Base-by-base conservation (phyloP, 2,329 filamentous ascomycete genomes). In the Cladosporium sp. region DNA sequence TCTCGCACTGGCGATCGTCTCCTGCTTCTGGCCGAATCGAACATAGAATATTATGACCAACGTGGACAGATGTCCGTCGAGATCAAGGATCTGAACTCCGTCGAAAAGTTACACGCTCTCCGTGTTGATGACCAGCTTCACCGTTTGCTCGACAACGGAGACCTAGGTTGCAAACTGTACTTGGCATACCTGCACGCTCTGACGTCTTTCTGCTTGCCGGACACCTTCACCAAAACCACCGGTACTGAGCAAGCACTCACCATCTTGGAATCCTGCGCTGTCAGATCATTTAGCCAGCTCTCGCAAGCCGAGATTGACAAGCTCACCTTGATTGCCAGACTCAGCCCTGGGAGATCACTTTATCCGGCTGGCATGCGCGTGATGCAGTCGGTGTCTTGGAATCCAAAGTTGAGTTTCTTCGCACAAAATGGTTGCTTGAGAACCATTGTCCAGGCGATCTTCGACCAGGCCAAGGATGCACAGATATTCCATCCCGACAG, bases 191-290 rank as follows among this genome's bases (percentile, higher is more conserved):
- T 82, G 1, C 84, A 88, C 58, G 84, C 83, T 0, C 64, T 75
- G 4, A 87, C 84, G 0, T 83, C 83, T 0, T 80, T 76, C 27
- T 58, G 75, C 0, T 30, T 86, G 0, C 75, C 79, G 0, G 84
- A 87, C 58, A 65, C 70, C 0, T 69, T 87, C 0, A 86, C 82
- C 0, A 67, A 73, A 0, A 70, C 74, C 0, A 86, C 81, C 0
- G 84, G 84, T 0, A 76, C 73, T 0, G 83, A 87, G 58, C 82
- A 85, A 61, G 57, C 64, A 2, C 43, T 67, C 2, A 15, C 22
- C 1, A 59, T 61, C 1, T 52, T 67, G 5, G 30, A 41, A 1
- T 58, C 58, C 1, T 56, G 54, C 4, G 56, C 55, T 18, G 49
- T 57, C 0, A 43, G 53, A 8, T 62, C 64, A 0, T 66, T 64